These are phyloP conservation scores for Retiboletus flavoniger DNA, from an alignment of 1,284 basidiomycete species.

Conservation along the genomic window DNA sequence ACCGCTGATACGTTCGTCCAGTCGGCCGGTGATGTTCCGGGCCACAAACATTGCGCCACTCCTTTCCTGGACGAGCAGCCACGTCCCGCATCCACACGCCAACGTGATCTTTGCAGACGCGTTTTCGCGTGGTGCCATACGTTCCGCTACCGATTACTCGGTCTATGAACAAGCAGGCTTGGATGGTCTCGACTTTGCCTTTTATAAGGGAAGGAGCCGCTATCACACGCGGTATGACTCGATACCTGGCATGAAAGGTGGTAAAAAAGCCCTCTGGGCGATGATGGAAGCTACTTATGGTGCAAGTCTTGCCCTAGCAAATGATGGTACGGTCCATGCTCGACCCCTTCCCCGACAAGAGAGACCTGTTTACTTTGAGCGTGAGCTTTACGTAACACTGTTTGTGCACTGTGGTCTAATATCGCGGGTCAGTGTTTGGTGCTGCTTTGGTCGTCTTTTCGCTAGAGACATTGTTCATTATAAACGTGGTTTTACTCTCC, in stretches of 20 bases:
- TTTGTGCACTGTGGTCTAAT: not conserved
- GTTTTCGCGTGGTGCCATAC: constrained; percentile 58
- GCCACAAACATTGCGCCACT: constrained; percentile 56
- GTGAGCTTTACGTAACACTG: constrained; percentile 42
- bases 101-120: constrained; percentile 65
- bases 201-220: constrained; percentile 65
- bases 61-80: constrained; percentile 44
- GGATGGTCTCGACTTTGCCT: constrained; percentile 70
- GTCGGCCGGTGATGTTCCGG: constrained; percentile 67
- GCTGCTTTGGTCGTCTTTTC: constrained; percentile 53
- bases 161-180: constrained; percentile 55
- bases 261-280: constrained; percentile 61
- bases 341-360: constrained; percentile 12
- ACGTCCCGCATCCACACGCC: constrained; percentile 63
- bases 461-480: constrained; percentile 48
- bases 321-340: constrained; percentile 33
- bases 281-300: constrained; percentile 68
- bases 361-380: constrained; percentile 67
- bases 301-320: constrained; percentile 54
- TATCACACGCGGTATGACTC: constrained; percentile 73
- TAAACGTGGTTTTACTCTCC: constrained; percentile 60
- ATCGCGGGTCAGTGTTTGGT: constrained; percentile 55
- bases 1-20: constrained; percentile 27
- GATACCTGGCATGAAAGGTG: constrained; percentile 52
- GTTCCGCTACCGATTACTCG: constrained; percentile 67